These are phyloP conservation scores for Hymenoscyphus scutula DNA, from an alignment of 2,329 filamentous ascomycete genomes.

Conservation along the genomic window DNA sequence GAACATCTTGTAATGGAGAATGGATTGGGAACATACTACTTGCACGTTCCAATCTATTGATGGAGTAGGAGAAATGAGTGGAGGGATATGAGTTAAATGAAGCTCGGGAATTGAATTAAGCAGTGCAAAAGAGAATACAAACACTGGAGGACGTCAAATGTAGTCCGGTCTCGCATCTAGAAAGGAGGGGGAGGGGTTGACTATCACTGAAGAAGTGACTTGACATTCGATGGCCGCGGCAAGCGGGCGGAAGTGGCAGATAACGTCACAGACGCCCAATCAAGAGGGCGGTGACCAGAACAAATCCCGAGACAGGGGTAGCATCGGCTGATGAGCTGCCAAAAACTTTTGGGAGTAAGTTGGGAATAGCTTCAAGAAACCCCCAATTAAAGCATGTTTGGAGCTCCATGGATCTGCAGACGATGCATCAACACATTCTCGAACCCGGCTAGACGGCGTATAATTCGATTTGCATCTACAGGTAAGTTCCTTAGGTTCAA, in stretches of 20 bases:
- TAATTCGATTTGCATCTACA: conserved; percentile 46
- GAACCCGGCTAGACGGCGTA: conserved; percentile 27
- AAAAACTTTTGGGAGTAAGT: background rate
- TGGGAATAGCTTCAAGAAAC: background rate
- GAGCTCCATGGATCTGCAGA: conserved; percentile 52
- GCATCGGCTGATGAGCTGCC: background rate
- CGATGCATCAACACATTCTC: conserved; percentile 43
- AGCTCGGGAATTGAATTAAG: background rate
- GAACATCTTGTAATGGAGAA: background rate
- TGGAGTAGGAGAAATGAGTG: background rate
- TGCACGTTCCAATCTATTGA: background rate
- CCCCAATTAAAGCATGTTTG: conserved; percentile 33
- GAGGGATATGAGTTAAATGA: background rate
- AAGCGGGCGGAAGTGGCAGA: conserved; percentile 9
- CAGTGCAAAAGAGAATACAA: background rate
- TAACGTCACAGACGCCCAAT: background rate
- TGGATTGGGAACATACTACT: conserved; percentile 1
- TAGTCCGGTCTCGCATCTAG: background rate
- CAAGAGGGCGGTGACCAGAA: conserved; percentile 13
- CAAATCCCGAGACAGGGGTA: background rate
- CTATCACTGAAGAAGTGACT: background rate
- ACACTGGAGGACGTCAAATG: background rate
- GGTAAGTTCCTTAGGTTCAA: conserved; percentile 35
- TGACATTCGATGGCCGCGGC: conserved; percentile 11
- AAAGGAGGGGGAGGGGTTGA: background rate